Evolutionary conservation across 306 rosid genomes (phyloP).

Genomic region (Inga oerstediana): DNA sequence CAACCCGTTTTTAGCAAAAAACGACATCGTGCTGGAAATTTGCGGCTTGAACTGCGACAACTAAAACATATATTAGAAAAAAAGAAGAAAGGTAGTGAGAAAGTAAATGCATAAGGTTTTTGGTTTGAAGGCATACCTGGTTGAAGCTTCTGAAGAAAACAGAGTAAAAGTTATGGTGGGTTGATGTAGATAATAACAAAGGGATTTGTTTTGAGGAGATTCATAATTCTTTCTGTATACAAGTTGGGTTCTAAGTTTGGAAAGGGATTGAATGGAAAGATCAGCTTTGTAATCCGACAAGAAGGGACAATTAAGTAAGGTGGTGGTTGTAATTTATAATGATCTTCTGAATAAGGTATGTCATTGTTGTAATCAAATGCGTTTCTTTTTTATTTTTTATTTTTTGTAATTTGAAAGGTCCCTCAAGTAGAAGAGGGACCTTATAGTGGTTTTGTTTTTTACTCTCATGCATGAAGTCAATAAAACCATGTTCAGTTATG

Average conservation of each 20-base stretch:
- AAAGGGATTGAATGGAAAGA: constrained; percentile 33
- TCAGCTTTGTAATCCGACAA: constrained; percentile 35
- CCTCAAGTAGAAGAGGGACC: constrained; percentile 16
- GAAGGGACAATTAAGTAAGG: constrained; percentile 8
- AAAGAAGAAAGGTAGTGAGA: constrained; percentile 21
- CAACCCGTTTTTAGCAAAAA: constrained; percentile 74
- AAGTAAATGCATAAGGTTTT: constrained; percentile 32
- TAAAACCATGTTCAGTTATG: neutral
- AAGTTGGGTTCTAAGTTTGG: constrained; percentile 37
- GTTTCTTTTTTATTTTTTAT: neutral
- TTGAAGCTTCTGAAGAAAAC: constrained; percentile 5
- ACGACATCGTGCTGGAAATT: constrained; percentile 70
- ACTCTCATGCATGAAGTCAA: constrained; percentile 18
- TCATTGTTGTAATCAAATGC: constrained; percentile 29
- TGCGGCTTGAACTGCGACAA: constrained; percentile 81
- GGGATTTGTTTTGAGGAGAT: constrained; percentile 35
- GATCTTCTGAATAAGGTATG: constrained; percentile 41
- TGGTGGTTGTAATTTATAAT: constrained; percentile 34
- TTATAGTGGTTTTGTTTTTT: constrained; percentile 20
- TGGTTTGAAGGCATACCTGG: constrained; percentile 22
- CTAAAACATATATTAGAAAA: constrained; percentile 33
- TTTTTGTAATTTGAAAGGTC: constrained; percentile 9
- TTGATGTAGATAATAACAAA: constrained; percentile 56
- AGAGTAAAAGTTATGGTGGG: neutral
- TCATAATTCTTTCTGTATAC: constrained; percentile 46